Evolutionary conservation across 306 rosid genomes (phyloP), one percentile per base, ranked within the genome.

Genomic region (Ochetophila trinervis): DNA sequence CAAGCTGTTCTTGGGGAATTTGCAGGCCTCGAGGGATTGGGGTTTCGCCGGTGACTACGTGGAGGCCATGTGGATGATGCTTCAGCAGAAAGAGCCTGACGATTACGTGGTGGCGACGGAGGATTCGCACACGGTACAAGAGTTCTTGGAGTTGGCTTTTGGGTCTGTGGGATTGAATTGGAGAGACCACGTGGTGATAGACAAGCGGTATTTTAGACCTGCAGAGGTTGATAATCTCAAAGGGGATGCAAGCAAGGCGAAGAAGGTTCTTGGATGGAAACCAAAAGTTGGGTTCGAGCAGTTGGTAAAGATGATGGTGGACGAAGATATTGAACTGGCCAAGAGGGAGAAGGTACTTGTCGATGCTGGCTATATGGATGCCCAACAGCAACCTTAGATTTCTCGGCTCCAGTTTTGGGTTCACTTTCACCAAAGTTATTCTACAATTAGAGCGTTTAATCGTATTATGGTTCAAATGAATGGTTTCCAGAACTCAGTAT

Each of bases 1-100:
- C 75, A 93, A 88, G 76, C 70, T 93, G 15, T 93, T 93, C 36
- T 48, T 93, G 56, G 99, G 99, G 45, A 90, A 90, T 50, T 55
- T 93, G 66, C 85, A 84, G 62, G 97, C 99, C 0, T 87, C 99
- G 0, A 79, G 99, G 69, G 99, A 93, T 62, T 93, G 99, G 99
- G 99, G 99, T 14, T 93, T 93, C 7, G 99, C 99, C 0, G 97
- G 97, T 48, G 99, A 93, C 62, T 93, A 93, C 19, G 99, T 88
- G 18, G 97, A 93, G 73, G 99, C 99, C 0, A 90, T 93, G 99
- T 93, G 99, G 99, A 69, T 93, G 78, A 93, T 93, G 99, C 91
- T 94, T 53, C 99, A 94, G 82, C 99, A 90, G 74, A 97, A 94
- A n/a, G 76, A 81, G 80, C 84, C 97, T 0, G 97, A 86, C 40